A percentile compares a stretch with the other conserved stretches of the same genome.
Evolutionary conservation across 2,329 filamentous ascomycete species (phyloP).

Genomic region (Fonsecaea pedrosoi): DNA sequence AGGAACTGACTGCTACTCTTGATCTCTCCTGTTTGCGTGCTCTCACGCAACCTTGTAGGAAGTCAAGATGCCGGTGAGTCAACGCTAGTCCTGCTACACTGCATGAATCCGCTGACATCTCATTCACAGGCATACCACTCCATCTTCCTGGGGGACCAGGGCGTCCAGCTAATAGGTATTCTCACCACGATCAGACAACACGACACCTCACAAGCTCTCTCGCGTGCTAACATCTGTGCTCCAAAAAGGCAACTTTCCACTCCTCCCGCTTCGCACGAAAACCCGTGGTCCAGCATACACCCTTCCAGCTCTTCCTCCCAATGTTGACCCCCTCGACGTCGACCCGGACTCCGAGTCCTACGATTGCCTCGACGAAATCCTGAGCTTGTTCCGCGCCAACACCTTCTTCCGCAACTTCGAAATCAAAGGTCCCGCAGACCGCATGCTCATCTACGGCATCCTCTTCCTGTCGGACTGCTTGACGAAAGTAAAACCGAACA

Average conservation of each 20-base stretch:
- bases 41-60: not conserved
- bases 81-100: not conserved
- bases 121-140: conserved; percentile 86
- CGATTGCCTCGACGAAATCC: conserved; percentile 93
- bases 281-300: conserved; percentile 94
- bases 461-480: conserved; percentile 92
- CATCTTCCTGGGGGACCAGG: conserved; percentile 85
- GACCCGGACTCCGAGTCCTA: conserved; percentile 92
- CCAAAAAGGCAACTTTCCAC: conserved; percentile 80
- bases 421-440: conserved; percentile 93
- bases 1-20: not conserved
- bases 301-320: conserved; percentile 69
- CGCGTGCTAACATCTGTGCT: not conserved
- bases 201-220: not conserved
- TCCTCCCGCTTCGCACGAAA: conserved; percentile 91
- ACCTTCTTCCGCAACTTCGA: conserved; percentile 99
- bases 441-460: conserved; percentile 95
- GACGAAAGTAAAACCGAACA: conserved; percentile 79
- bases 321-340: conserved; percentile 58
- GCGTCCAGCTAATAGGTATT: conserved; percentile 69
- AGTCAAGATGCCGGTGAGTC: conserved; percentile 25
- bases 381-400: conserved; percentile 93
- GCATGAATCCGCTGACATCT: conserved; percentile 20
- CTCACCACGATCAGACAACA: not conserved
- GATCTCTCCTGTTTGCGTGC: not conserved